phyloP scores from a whole-genome alignment of 2,329 filamentous ascomycete genomes.

The Zymoseptoria pseudotritici region DNA sequence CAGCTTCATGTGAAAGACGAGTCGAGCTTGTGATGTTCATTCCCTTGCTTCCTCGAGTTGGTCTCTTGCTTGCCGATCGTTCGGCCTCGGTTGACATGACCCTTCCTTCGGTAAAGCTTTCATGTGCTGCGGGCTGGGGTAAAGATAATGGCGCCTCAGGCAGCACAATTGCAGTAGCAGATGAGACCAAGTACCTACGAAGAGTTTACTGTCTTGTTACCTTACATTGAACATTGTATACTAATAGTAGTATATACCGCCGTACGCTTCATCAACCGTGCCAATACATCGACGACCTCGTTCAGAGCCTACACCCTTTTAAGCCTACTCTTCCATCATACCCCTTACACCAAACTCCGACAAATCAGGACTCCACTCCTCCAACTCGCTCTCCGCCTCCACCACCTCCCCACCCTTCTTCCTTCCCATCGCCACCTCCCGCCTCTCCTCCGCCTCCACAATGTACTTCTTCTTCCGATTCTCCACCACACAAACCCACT shows the following conservation, averaged over 20 bases:
- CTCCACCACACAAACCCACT: constrained; percentile 47
- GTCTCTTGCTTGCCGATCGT: too few species aligned
- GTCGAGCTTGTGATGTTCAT: neutral
- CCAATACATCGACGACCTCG: neutral
- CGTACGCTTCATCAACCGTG: neutral
- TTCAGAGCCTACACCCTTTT: neutral
- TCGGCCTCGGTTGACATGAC: neutral
- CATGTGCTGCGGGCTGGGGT: neutral
- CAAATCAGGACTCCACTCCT: neutral
- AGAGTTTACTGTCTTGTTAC: neutral
- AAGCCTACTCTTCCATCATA: neutral
- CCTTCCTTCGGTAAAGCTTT: neutral
- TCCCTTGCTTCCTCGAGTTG: neutral
- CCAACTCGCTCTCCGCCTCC: neutral
- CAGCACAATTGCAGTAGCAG: neutral
- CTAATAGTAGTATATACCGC: neutral
- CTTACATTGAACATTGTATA: neutral
- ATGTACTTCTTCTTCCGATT: constrained; percentile 30
- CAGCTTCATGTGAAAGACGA: neutral
- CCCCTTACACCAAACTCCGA: neutral
- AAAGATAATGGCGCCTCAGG: neutral
- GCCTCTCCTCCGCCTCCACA: neutral
- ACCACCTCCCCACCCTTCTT: neutral
- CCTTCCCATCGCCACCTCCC: neutral
- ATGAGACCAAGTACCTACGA: neutral